A percentile compares a stretch with the other conserved stretches of the same genome.
These are phyloP conservation scores for Nannochloris sp. DNA, from an alignment of 139 green algal species.

Conservation along the genomic window DNA sequence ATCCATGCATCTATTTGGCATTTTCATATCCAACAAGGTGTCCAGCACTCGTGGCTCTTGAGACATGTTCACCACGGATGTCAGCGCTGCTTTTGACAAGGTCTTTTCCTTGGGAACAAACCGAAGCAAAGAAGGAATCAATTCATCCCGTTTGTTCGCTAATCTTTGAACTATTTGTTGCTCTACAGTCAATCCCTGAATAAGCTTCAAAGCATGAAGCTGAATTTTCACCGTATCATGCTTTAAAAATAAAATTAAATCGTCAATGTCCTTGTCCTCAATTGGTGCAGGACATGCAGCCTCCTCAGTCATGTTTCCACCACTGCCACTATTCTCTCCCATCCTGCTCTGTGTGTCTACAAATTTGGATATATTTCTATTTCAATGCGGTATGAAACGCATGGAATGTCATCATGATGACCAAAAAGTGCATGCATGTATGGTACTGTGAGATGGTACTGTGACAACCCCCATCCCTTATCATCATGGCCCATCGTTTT, in stretches of 20 bases:
- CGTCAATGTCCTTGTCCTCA: background rate
- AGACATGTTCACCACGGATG: conserved; percentile 63
- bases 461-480: too few species aligned
- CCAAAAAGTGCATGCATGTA: background rate
- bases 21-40: conserved; percentile 37
- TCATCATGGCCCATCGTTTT: too few species aligned
- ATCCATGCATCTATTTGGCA: conserved; percentile 41
- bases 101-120: conserved; percentile 25
- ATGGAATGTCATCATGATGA: background rate
- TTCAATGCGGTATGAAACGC: too few species aligned
- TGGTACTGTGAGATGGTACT: background rate
- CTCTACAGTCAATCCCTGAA: conserved; percentile 47
- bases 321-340: background rate
- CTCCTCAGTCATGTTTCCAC: background rate
- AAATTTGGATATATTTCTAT: too few species aligned
- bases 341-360: too few species aligned
- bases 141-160: conserved; percentile 3
- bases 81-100: conserved; percentile 26
- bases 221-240: conserved; percentile 11
- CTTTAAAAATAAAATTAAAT: conserved; percentile 24
- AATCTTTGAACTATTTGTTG: conserved; percentile 50
- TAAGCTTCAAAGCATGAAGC: conserved; percentile 44
- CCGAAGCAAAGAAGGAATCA: conserved; percentile 46
- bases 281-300: conserved; percentile 9
- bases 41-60: conserved; percentile 23